These are phyloP conservation scores for Populus tomentosa DNA, from an alignment of 441 rosid genomes.

Conservation along the genomic window DNA sequence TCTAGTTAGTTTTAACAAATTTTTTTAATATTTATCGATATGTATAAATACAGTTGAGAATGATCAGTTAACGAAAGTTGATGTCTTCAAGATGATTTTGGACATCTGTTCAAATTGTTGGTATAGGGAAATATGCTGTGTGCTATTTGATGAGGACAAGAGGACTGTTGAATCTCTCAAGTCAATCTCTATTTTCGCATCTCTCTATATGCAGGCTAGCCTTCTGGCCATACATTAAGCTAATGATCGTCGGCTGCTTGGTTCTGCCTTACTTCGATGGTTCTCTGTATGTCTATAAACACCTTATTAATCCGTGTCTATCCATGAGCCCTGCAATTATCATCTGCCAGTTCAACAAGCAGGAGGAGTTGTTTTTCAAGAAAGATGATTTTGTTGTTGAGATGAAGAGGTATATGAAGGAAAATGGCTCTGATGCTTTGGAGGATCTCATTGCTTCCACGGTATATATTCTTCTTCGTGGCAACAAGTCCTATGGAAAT, in stretches of 20 bases:
- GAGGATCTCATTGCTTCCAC: slow-evolving; percentile 21
- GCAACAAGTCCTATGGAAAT: background rate
- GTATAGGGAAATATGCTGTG: too few species aligned
- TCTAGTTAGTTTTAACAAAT: too few species aligned
- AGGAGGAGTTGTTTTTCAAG: slow-evolving; percentile 6
- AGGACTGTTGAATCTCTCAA: background rate
- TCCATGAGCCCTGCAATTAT: slow-evolving; percentile 13
- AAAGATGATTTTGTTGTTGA: slow-evolving; percentile 16
- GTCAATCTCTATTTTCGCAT: background rate
- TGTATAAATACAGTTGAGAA: too few species aligned
- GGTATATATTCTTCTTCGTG: slow-evolving; percentile 11
- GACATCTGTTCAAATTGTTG: too few species aligned
- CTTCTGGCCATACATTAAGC: slow-evolving; percentile 40
- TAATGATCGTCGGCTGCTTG: slow-evolving; percentile 28
- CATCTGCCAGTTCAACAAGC: slow-evolving; percentile 23
- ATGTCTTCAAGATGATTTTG: too few species aligned
- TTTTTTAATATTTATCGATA: too few species aligned
- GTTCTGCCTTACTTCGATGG: slow-evolving; percentile 37
- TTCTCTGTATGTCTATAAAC: slow-evolving; percentile 34
- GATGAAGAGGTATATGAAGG: slow-evolving; percentile 21
- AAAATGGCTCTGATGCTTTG: slow-evolving; percentile 27
- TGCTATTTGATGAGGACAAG: too few species aligned
- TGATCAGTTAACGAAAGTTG: background rate
- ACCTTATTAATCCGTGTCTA: slow-evolving; percentile 33
- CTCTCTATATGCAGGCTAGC: slow-evolving; percentile 29